phyloP scores from a whole-genome alignment of 2,329 filamentous ascomycete genomes.

The Mollisia scopiformis region DNA sequence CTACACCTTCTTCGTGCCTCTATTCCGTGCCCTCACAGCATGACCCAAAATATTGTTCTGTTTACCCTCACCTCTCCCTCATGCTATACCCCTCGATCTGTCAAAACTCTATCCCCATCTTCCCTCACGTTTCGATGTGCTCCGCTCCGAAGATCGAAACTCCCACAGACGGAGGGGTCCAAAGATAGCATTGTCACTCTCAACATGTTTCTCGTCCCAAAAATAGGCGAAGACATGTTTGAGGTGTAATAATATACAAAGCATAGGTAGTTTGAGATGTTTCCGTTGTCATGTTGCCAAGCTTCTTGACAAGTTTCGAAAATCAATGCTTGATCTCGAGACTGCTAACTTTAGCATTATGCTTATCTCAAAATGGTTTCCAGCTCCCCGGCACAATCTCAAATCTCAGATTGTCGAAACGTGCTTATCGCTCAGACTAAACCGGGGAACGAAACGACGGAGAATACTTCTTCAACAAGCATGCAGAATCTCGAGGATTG shows the following conservation, averaged over 20 bases:
- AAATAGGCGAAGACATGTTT: neutral
- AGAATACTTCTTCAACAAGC: neutral
- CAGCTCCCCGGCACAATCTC: neutral
- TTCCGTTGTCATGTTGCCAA: neutral
- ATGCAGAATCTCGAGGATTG: neutral
- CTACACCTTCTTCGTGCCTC: neutral
- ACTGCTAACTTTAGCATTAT: neutral
- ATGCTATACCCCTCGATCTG: neutral
- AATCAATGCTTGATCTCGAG: neutral
- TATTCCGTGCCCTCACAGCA: neutral
- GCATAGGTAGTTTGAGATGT: neutral
- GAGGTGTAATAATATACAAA: neutral
- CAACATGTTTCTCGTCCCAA: neutral
- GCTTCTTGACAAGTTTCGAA: neutral
- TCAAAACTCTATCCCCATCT: neutral
- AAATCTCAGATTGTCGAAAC: neutral
- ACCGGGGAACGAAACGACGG: neutral
- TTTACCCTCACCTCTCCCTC: neutral
- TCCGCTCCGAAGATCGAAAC: constrained; percentile 2
- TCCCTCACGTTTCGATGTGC: neutral
- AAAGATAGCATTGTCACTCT: neutral
- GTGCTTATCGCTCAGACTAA: neutral
- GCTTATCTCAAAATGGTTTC: neutral
- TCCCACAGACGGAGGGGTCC: neutral
- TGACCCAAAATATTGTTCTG: constrained; percentile 5